phyloP scores from a whole-genome alignment of 352 stramenopile species.

The Aphanomyces stellatus region DNA sequence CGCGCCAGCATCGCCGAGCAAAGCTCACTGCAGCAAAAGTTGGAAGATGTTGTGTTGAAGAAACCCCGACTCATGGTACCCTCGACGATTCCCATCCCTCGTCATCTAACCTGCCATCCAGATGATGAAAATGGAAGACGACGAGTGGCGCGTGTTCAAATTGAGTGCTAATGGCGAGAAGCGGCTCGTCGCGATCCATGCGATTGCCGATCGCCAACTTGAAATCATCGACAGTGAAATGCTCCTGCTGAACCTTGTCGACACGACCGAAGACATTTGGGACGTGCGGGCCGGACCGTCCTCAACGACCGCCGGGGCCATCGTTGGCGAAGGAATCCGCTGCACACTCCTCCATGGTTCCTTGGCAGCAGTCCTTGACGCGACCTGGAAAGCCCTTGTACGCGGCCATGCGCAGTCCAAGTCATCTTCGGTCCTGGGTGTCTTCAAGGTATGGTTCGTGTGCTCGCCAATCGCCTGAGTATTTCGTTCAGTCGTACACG shows the following conservation, averaged over 20 bases:
- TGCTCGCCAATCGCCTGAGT: not conserved
- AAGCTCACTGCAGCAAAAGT: not conserved
- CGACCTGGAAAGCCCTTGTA: not conserved
- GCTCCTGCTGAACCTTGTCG: not conserved
- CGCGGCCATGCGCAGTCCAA: not conserved
- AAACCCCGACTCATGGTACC: not conserved
- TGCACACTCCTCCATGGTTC: not conserved
- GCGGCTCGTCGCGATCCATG: not conserved
- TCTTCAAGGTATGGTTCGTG: not conserved
- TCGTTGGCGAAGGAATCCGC: not conserved
- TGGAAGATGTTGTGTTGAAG: constrained; percentile 1
- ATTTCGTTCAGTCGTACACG: not conserved
- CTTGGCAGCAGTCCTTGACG: not conserved
- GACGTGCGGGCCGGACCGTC: too few relatives aligned
- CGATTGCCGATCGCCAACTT: not conserved
- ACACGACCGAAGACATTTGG: not conserved
- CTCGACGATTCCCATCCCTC: too few relatives aligned
- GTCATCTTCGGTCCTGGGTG: not conserved
- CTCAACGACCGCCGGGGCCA: not conserved
- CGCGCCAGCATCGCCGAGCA: not conserved
- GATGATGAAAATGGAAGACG: constrained; percentile 1
- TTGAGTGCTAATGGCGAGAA: not conserved
- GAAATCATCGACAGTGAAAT: constrained; percentile 1
- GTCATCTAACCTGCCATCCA: not conserved
- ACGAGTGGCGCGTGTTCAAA: not conserved